Conservation (phyloP, 1,284 basidiomycete genomes). For the Exobasidium cylindrosporum region DNA sequence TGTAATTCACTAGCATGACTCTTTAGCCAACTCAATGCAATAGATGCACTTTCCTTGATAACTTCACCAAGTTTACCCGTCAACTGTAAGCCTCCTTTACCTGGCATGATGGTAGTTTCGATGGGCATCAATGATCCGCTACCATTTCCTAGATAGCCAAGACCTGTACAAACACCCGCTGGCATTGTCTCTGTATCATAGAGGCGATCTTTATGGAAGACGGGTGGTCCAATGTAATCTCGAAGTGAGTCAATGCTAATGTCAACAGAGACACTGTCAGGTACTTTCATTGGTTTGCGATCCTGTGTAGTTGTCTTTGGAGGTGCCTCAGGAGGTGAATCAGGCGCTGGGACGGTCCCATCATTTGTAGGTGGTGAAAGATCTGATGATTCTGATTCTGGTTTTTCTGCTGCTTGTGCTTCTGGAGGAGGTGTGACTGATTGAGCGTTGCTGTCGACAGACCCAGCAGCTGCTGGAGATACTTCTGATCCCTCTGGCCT, state of each 20-base stretch:
- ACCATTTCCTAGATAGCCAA: slow-evolving; percentile 94
- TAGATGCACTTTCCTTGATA: slow-evolving; percentile 91
- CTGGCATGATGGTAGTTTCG: slow-evolving; percentile 61
- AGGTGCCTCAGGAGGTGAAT: slow-evolving; percentile 20
- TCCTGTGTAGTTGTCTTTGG: slow-evolving; percentile 69
- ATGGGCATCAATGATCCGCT: slow-evolving; percentile 96
- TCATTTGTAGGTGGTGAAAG: slow-evolving; percentile 25
- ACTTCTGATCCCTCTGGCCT: slow-evolving; percentile 12
- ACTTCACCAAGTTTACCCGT: slow-evolving; percentile 98
- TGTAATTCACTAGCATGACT: slow-evolving; percentile 82
- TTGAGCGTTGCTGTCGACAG: background rate
- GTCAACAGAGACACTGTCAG: slow-evolving; percentile 71
- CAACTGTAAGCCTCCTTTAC: slow-evolving; percentile 70
- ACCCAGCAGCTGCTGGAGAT: slow-evolving; percentile 17
- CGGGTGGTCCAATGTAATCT: slow-evolving; percentile 92
- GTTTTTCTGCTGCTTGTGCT: slow-evolving; percentile 5
- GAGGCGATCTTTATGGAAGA: slow-evolving; percentile 93
- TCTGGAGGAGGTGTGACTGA: background rate
- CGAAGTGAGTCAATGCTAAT: slow-evolving; percentile 85
- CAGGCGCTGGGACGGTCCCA: slow-evolving; percentile 18
- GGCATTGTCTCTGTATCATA: slow-evolving; percentile 71
- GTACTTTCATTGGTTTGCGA: slow-evolving; percentile 77
- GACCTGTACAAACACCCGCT: slow-evolving; percentile 85
- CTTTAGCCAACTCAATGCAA: slow-evolving; percentile 90
- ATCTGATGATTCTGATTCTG: slow-evolving; percentile 33